Base-by-base conservation (phyloP, 805 yeast genomes). In the Cyberlindnera nakhonratchasimensis region DNA sequence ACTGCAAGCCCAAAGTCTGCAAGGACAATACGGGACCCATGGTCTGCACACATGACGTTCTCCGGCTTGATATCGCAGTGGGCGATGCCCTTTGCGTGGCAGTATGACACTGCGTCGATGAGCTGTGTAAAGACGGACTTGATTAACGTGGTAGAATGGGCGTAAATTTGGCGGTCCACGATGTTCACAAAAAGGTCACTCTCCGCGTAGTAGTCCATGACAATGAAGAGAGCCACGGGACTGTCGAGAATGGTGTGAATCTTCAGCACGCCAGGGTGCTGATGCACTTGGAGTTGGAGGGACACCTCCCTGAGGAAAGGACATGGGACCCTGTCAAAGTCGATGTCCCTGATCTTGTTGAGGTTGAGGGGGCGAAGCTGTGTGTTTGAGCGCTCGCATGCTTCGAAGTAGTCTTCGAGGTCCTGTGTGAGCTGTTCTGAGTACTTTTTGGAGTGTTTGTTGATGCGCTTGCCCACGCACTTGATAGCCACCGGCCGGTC, bases 11-110 rank as follows among this genome's bases (percentile, higher is more conserved):
- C 98, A 64, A 93, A 91, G 66, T 91, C 99, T 28, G 95, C 91
- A 47, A 82, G 70, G 49, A 73, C 75, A 43, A 83, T 67, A 42
- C 66, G 72, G 40, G 71, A 60, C 45, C 80, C 87, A 53, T 75
- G 70, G 57, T 63, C 62, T 11, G 77, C 72, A 37, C 89, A 79
- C 55, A 93, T 69, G 43, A 93, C 77, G 67, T 93, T 93, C 62
- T 93, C 98, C 6, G 99, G 99, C 67, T 93, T 93, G 51, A 90
- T 78, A 64, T 90, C 98, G 59, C 97, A 86, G 61, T 90, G 98
- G 61, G 81, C 91, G 28, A 91, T 79, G n/a, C 85, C 82, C 47
- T 75, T 77, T 2, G 82, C 71, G 62, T 91, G 97, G 57, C 95
- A 86, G 65, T 82, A 86, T 48, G 79, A 77, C 40, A 90, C 74